Evolutionary conservation across 108 stramenopile species (phyloP), one percentile per base, ranked within the genome.

Genomic region (Chaetoceros tenuissimus): DNA sequence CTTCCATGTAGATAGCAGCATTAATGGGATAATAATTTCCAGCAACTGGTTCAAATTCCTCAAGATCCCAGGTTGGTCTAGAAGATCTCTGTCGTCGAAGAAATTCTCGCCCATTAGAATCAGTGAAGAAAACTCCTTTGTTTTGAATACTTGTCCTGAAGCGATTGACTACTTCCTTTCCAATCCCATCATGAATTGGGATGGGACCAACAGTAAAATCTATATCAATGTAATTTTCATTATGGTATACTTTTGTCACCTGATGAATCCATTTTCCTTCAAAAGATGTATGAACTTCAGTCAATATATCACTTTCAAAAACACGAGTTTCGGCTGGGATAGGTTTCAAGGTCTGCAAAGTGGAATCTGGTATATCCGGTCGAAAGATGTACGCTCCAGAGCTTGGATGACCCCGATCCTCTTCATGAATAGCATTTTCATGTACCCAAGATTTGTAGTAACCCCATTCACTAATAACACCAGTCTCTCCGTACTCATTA

Each of bases 301-400:
- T 64, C 0, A 81, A 70, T 40, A 79, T 53, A 25, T 67, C 74
- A 24, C 57, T 59, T 29, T 66, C 48, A 24, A 57, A 56, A 19
- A 64, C 45, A 30, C 23, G 31, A 7, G 66, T 54, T 26, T 40
- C 34, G 34, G 34, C 5, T 10, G 13, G 8, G 34, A 40, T 13
- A 40, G 34, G 60, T 19, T 40, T 13, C 8, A 40, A 13, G 5
- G 5, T 40, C 8, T 40, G 34, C 8, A 10, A 40, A 5, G 8
- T 40, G 34, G 34, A 5, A 40, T 40, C 30, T 19, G 60, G 61
- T 23, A 67, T 58, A 63, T 75, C 75, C 16, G 96, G 94, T 51
- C 98, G 78, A 59, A 98, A 96, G 20, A 98, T 92, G 64, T 98
- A 98, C 0, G 98, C 98, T 24, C 98, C 98, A 5, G 89, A 89